These are phyloP conservation scores for Trypanosoma melophagium DNA, from an alignment of 208 protist species.

Conservation along the genomic window DNA sequence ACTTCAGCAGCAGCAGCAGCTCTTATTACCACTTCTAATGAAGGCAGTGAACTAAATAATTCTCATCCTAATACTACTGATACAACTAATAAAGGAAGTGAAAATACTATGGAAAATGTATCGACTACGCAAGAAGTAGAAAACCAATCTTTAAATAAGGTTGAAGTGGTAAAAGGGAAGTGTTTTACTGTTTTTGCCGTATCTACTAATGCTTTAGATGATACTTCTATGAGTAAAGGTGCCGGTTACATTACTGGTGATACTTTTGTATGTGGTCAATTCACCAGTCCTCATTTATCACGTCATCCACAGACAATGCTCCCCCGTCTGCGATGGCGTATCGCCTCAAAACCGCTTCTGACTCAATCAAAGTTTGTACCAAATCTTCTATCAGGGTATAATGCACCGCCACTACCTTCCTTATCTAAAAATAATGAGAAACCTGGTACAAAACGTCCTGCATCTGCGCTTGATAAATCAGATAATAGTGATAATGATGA, in stretches of 20 bases:
- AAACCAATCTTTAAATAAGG: not conserved
- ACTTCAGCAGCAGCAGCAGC: conserved; percentile 44
- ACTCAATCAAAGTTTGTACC: conserved; percentile 21
- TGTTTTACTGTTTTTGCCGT: conserved; percentile 22
- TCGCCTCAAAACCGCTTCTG: conserved; percentile 47
- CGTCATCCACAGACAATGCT: conserved; percentile 40
- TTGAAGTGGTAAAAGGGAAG: conserved; percentile 1
- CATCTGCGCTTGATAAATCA: conserved; percentile 18
- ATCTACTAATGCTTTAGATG: conserved; percentile 15
- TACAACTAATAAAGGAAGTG: not conserved
- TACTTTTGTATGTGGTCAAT: conserved; percentile 31
- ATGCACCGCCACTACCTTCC: not conserved
- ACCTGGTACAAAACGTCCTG: conserved; percentile 22
- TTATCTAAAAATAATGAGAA: not conserved
- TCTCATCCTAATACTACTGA: not conserved
- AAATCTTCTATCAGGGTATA: conserved; percentile 25
- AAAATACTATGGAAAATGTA: not conserved
- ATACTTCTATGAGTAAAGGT: conserved; percentile 7
- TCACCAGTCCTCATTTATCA: conserved; percentile 22
- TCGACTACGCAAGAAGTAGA: not conserved
- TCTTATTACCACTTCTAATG: conserved; percentile 30
- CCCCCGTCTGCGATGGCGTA: conserved; percentile 61
- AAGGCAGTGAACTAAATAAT: not conserved
- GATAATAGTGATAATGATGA: conserved; percentile 24
- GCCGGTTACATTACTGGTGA: conserved; percentile 22